Evolutionary conservation across 305 asterid genomes (phyloP).

Genomic region (Fraxinus baroniana): DNA sequence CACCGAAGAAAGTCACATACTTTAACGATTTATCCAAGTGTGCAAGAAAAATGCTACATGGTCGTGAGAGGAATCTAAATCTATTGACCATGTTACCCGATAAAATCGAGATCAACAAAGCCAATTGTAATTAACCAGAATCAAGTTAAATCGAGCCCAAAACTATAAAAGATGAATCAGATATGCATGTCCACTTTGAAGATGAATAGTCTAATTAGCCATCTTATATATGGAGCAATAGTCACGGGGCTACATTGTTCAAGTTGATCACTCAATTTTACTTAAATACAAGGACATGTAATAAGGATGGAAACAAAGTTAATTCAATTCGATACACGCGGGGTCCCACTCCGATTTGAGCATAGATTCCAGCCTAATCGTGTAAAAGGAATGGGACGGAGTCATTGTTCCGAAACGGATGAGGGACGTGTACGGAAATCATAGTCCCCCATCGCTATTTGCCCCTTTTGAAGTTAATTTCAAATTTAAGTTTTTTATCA

Average conservation of each 20-base stretch:
- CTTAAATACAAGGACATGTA: not conserved
- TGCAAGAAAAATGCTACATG: not conserved
- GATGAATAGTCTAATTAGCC: not conserved
- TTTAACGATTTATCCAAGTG: not conserved
- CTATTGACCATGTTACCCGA: not conserved
- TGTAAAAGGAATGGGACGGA: no score
- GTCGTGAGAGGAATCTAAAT: not conserved
- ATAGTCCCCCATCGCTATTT: no score
- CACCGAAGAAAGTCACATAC: not conserved
- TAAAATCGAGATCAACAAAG: not conserved
- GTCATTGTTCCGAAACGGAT: no score
- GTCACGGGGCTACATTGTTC: not conserved
- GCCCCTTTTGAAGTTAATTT: no score
- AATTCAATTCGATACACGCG: no score
- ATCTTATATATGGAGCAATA: not conserved
- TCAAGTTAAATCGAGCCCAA: not conserved
- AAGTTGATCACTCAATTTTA: not conserved
- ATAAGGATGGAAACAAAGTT: no score
- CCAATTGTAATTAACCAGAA: no score
- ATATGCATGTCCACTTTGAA: not conserved
- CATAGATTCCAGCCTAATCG: no score
- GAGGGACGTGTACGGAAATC: no score
- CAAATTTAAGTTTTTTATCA: no score
- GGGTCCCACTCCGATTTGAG: no score
- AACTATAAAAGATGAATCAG: not conserved